These are phyloP conservation scores for Monosporascus sp. DNA, from an alignment of 2,329 filamentous ascomycete species.

Conservation along the genomic window DNA sequence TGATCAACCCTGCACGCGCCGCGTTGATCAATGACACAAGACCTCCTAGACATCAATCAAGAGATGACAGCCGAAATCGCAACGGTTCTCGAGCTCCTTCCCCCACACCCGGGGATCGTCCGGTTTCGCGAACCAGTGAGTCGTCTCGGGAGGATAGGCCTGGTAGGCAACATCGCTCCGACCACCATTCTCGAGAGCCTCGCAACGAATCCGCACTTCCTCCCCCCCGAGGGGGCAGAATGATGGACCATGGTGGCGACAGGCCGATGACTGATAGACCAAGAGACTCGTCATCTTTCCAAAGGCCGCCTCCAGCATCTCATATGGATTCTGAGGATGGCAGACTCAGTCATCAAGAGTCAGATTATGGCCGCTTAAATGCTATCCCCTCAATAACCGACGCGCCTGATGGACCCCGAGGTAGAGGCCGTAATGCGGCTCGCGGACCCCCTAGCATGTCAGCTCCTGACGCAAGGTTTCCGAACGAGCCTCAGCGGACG, in stretches of 20 bases:
- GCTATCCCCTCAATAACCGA: slow-evolving; percentile 38
- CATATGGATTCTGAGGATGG: slow-evolving; percentile 45
- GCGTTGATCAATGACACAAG: slow-evolving; percentile 37
- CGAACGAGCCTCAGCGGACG: slow-evolving; percentile 30
- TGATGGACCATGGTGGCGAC: slow-evolving; percentile 34
- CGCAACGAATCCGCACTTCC: slow-evolving; percentile 22
- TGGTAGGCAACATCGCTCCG: slow-evolving; percentile 35
- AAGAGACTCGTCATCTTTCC: slow-evolving; percentile 35
- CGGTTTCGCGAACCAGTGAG: slow-evolving; percentile 32
- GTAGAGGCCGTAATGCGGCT: slow-evolving; percentile 39
- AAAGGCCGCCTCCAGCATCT: slow-evolving; percentile 24
- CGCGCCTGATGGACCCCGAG: slow-evolving; percentile 51
- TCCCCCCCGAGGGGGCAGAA: slow-evolving; percentile 17
- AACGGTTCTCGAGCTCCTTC: slow-evolving; percentile 34
- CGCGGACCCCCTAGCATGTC: slow-evolving; percentile 34
- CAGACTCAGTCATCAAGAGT: slow-evolving; percentile 49
- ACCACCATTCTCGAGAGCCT: slow-evolving; percentile 27
- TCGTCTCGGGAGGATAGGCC: slow-evolving; percentile 41
- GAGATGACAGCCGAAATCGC: slow-evolving; percentile 42
- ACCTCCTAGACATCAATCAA: slow-evolving; percentile 29
- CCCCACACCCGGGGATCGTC: slow-evolving; percentile 39
- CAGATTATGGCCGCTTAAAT: slow-evolving; percentile 58
- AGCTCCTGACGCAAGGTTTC: slow-evolving; percentile 37
- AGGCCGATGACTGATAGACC: slow-evolving; percentile 33
- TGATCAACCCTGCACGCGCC: slow-evolving; percentile 44